Evolutionary conservation across 2,329 filamentous ascomycete genomes (phyloP), one percentile per base, ranked within the genome.

Genomic region (Endocalyx cinctus): DNA sequence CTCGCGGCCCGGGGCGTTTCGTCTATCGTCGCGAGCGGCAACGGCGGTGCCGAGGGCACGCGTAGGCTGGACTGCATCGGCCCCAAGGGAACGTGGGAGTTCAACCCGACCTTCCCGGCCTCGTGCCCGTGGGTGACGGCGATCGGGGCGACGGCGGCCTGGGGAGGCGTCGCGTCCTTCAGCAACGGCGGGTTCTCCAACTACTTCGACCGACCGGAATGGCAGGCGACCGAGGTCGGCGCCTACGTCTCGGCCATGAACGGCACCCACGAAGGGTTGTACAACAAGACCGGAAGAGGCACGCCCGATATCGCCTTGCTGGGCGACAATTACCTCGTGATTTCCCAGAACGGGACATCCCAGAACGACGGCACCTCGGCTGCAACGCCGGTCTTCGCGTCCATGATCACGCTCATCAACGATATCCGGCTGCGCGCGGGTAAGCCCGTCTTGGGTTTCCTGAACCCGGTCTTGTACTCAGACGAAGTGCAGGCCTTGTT

Each of bases 1-100:
- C 67, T 84, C 6, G 77, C 75, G 11, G 72, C 72, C 0, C 72
- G 79, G 10, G 80, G 80, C 4, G 71, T 82, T 12, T 72, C 75
- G 0, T 59, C 82, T 10, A 63, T 84, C 33, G 76, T 79, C 49
- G 68, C 69, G 10, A 73, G 69, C 13, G 80, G 80, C 3, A 79
- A 84, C 46, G 43, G 48, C 10, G 51, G 79, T 16, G 64, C 77
- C 6, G 75, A 75, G 10, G 60, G 63, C 7, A 63, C 65, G 5
- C 77, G 72, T 46, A 56, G 64, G 38, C 38, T 35, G 12, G 62
- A 64, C 6, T 78, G 72, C 49, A 56, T 64, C 38, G 65, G 62
- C 40, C 77, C 75, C 44, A 69, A 77, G 33, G 73, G 72, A 15
- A 64, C 61, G 31, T 66, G 68, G 33, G 64, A 59, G 3, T 77